Conservation (phyloP, 805 yeast genomes). For the Nakazawaea holstii region DNA sequence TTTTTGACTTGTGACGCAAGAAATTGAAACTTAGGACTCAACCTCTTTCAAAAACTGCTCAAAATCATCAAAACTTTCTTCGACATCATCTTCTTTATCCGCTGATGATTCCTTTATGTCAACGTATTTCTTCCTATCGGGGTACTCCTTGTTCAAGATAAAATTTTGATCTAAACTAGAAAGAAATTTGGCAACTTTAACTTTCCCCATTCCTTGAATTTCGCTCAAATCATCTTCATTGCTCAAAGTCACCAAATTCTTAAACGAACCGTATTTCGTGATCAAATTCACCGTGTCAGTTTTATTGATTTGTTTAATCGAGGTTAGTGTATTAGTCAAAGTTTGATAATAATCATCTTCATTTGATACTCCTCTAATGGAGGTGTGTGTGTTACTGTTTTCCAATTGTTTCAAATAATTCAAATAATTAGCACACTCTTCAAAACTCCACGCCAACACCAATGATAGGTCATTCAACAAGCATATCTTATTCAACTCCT, state of each 20-base stretch:
- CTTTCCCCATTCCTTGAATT: conserved; percentile 45
- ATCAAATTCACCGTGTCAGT: conserved; percentile 48
- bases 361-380: conserved; percentile 34
- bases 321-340: conserved; percentile 39
- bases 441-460: conserved; percentile 48
- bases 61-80: conserved; percentile 6
- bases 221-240: conserved; percentile 23
- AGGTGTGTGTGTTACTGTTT: conserved; percentile 21
- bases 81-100: neutral
- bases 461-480: conserved; percentile 43
- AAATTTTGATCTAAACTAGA: conserved; percentile 44
- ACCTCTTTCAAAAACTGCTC: conserved; percentile 8
- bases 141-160: conserved; percentile 35
- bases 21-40: neutral
- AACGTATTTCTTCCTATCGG: neutral
- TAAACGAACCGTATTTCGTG: conserved; percentile 41
- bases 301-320: conserved; percentile 42
- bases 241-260: conserved; percentile 31
- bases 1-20: conserved; percentile 2
- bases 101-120: neutral
- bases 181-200: conserved; percentile 35
- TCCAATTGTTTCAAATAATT: conserved; percentile 28
- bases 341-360: conserved; percentile 39
- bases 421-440: conserved; percentile 45
- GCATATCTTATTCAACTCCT: conserved; percentile 43